Conservation (phyloP, 768 basidiomycete genomes). For the Leucosporidium yakuticum region DNA sequence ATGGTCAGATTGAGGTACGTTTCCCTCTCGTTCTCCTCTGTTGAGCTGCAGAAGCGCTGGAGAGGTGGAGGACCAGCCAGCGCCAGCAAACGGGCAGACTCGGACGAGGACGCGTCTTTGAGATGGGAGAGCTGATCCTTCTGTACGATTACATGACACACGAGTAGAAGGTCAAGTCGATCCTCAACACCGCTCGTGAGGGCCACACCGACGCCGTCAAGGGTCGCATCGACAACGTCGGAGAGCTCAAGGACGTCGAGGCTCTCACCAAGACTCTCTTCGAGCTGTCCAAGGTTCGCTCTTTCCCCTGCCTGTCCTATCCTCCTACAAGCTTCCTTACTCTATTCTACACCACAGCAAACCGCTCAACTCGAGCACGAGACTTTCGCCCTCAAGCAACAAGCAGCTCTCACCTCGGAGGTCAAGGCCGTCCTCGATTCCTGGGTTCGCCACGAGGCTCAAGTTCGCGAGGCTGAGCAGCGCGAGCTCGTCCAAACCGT, state of each 20-base stretch:
- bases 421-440: slow-evolving; percentile 91
- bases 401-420: slow-evolving; percentile 76
- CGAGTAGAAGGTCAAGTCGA: slow-evolving; percentile 59
- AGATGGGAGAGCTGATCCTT: not conserved
- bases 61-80: not conserved
- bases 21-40: not conserved
- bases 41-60: not conserved
- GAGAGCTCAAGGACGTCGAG: slow-evolving; percentile 92
- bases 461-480: slow-evolving; percentile 94
- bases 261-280: slow-evolving; percentile 85
- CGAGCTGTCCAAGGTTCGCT: slow-evolving; percentile 74
- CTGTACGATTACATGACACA: too few species aligned
- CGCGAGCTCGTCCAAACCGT: slow-evolving; percentile 79
- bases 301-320: not conserved
- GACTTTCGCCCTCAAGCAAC: slow-evolving; percentile 84
- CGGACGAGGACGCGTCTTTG: not conserved
- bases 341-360: slow-evolving; percentile 52
- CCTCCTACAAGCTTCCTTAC: not conserved
- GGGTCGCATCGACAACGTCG: slow-evolving; percentile 83
- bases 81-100: too few species aligned
- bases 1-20: slow-evolving; percentile 64
- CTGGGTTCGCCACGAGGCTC: slow-evolving; percentile 97
- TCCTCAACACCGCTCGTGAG: slow-evolving; percentile 71
- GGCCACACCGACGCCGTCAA: slow-evolving; percentile 91
- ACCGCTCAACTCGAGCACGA: slow-evolving; percentile 84